Conservation (phyloP, 2,329 filamentous ascomycete genomes). For the Aureobasidium sp. region DNA sequence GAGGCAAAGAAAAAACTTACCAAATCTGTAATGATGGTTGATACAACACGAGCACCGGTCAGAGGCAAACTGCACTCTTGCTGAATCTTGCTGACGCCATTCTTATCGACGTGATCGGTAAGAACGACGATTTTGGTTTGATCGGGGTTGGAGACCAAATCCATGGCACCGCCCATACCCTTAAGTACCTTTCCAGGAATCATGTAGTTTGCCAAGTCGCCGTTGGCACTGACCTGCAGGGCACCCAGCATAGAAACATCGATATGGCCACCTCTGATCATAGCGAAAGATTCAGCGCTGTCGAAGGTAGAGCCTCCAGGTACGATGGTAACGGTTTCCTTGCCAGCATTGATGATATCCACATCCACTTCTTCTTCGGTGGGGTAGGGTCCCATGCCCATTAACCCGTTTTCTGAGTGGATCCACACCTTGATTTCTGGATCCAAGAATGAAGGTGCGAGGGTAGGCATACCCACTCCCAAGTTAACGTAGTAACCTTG, state of each 20-base stretch:
- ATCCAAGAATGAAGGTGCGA: constrained; percentile 70
- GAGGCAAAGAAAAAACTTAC: not conserved
- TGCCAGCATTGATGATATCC: constrained; percentile 79
- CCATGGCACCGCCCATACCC: constrained; percentile 90
- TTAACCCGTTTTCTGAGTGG: constrained; percentile 77
- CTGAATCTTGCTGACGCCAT: constrained; percentile 87
- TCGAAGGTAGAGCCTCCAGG: constrained; percentile 72
- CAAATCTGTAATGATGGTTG: constrained; percentile 82
- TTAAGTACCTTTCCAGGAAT: constrained; percentile 80
- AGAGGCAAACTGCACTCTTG: constrained; percentile 93
- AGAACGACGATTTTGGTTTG: constrained; percentile 90
- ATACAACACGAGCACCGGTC: constrained; percentile 79
- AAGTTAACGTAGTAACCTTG: constrained; percentile 74
- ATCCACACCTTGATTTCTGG: constrained; percentile 65
- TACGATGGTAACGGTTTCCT: constrained; percentile 75
- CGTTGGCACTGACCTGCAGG: constrained; percentile 68
- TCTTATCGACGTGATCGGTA: constrained; percentile 96
- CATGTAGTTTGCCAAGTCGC: constrained; percentile 85
- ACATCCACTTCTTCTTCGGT: constrained; percentile 62
- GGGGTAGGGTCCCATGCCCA: constrained; percentile 77
- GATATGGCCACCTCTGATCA: constrained; percentile 79
- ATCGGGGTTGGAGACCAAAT: constrained; percentile 78
- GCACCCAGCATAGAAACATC: constrained; percentile 78
- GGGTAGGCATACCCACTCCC: constrained; percentile 76
- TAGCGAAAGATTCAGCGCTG: constrained; percentile 72